Base-by-base conservation (phyloP, 2,329 filamentous ascomycete species). In the Cytospora chrysosperma region DNA sequence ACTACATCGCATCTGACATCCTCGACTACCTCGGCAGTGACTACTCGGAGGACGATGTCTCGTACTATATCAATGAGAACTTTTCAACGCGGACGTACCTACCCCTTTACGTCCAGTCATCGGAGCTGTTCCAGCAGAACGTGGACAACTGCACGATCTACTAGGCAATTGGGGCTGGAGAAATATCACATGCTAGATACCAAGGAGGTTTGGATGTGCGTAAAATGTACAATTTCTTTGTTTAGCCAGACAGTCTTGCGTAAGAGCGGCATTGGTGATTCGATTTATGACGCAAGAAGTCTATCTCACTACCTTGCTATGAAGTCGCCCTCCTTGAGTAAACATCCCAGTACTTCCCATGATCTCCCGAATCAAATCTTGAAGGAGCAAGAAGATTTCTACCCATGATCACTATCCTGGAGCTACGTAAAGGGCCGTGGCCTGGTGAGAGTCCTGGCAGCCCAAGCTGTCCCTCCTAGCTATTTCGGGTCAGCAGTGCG, bases 1-100 rank as follows among this genome's bases (percentile, higher is more conserved):
- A 85, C 66, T 85, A 82, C 65, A 78, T 79, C 67, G 71, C 78
- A 66, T 71, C 68, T 17, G 71, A 74, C 49, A 68, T 80, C 19
- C 68, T 79, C 26, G 65, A 68, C 6, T 72, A 74, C 51, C 74
- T 80, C 9, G 77, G 76, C 21, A 68, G 70, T 2, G 68, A 64
- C 17, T 79, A 75, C 67, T 75, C 72, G 26, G 68, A 69, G 30
- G 69, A 68, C 63, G 71, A 75, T 65, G 75, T 79, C 5, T 68
- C 70, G 30, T 75, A 75, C 61, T 80, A 80, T 56, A 72, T 79
- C 53, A 71, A 74, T 62, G 72, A 73, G 57, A 75, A 75, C 63
- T 78, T 78, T 64, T 76, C 72, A 3, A 75, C 75, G 13, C 75
- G 73, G 65, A 76, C 78, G 55, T 77, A 77, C 62, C 69, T 79